A percentile compares a stretch with the other conserved stretches of the same genome.
phyloP scores from a whole-genome alignment of 495 filamentous ascomycete genomes.

The Halenospora varia region DNA sequence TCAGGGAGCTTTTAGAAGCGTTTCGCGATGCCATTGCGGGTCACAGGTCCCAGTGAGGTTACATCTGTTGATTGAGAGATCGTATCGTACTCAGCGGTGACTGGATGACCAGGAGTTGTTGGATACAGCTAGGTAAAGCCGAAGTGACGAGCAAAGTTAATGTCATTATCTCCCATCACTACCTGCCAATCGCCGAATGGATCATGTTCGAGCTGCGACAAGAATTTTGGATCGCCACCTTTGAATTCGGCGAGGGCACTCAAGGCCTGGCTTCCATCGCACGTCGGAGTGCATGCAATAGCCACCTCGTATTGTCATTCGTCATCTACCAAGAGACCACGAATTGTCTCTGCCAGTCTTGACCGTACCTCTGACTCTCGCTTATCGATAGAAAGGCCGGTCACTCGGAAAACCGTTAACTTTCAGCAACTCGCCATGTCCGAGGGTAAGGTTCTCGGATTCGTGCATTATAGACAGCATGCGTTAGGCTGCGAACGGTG shows the following conservation, averaged over 20 bases:
- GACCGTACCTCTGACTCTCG: slow-evolving; percentile 1
- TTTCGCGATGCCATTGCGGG: no score
- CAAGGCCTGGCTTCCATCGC: slow-evolving; percentile 7
- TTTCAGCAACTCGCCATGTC: background rate
- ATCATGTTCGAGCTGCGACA: slow-evolving; percentile 3
- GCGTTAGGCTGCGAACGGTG: background rate
- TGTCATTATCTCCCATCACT: slow-evolving; percentile 10
- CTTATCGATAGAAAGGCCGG: slow-evolving; percentile 10
- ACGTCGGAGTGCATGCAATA: slow-evolving; percentile 10
- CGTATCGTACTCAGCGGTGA: background rate
- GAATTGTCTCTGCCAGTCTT: slow-evolving; percentile 7
- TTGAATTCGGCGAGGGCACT: slow-evolving; percentile 14
- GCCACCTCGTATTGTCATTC: background rate
- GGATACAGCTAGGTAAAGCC: slow-evolving; percentile 19
- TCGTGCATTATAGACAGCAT: background rate
- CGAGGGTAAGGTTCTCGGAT: background rate
- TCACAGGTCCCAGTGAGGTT: no score
- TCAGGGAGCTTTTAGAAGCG: no score
- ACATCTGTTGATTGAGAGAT: background rate
- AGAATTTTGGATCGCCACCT: slow-evolving; percentile 8
- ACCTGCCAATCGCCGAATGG: slow-evolving; percentile 9
- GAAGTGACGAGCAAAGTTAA: slow-evolving; percentile 18
- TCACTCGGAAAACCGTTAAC: slow-evolving; percentile 7
- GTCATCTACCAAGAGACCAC: slow-evolving; percentile 2
- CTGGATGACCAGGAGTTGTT: background rate